A percentile compares a stretch with the other conserved stretches of the same genome.
Evolutionary conservation across 2,329 filamentous ascomycete genomes (phyloP).

Genomic region (Aspergillus pseudoglaucus): DNA sequence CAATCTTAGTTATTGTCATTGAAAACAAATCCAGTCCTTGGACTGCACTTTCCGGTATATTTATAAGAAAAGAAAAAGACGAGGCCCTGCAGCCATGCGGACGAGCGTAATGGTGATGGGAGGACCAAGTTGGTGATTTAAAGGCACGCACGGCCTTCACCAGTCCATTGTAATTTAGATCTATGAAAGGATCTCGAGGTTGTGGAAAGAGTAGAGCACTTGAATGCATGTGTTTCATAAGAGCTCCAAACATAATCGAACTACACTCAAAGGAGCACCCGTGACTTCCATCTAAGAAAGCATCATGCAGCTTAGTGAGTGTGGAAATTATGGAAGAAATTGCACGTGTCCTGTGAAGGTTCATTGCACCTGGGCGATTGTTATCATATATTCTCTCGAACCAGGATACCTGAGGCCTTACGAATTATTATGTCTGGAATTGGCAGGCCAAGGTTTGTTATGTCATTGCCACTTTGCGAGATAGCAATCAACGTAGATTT

Average conservation of each 20-base stretch:
- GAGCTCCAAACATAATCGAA: constrained; percentile 19
- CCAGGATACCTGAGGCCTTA: constrained; percentile 3
- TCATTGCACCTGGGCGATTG: constrained; percentile 9
- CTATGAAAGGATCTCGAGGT: constrained; percentile 10
- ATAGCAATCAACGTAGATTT: constrained; percentile 11
- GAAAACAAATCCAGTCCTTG: neutral
- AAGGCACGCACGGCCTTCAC: constrained; percentile 7
- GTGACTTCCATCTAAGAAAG: constrained; percentile 2
- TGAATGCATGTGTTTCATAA: constrained; percentile 11
- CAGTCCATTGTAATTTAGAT: constrained; percentile 4
- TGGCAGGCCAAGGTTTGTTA: constrained; percentile 14
- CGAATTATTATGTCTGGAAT: constrained; percentile 11
- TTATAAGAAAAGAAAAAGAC: neutral
- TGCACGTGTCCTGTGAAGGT: constrained; percentile 6
- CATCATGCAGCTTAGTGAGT: constrained; percentile 9
- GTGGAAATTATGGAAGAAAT: constrained; percentile 6
- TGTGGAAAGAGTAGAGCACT: constrained; percentile 8
- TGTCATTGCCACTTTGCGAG: constrained; percentile 7
- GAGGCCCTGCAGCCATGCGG: neutral
- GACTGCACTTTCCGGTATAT: neutral
- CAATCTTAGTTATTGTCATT: neutral
- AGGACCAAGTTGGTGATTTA: constrained; percentile 6
- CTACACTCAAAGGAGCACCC: constrained; percentile 19
- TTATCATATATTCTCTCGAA: constrained; percentile 1
- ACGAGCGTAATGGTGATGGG: neutral